These are phyloP conservation scores for Funneliformis caledonium DNA, from an alignment of 371 early-diverging fungal species.

Conservation along the genomic window DNA sequence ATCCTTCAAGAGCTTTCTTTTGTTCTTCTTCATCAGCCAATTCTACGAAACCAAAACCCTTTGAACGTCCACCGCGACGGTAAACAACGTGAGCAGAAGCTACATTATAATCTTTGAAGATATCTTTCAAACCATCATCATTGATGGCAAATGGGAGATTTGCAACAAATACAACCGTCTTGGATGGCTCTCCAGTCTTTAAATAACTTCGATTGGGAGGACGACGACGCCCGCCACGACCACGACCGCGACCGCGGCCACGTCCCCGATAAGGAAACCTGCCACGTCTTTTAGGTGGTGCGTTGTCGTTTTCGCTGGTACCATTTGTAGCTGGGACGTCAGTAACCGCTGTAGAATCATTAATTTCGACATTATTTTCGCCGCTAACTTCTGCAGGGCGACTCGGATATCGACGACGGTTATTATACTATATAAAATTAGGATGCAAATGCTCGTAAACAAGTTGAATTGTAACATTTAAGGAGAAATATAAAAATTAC, in stretches of 20 bases:
- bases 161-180: slow-evolving; percentile 88
- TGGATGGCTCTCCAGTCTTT: slow-evolving; percentile 66
- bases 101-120: slow-evolving; percentile 82
- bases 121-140: slow-evolving; percentile 70
- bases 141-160: slow-evolving; percentile 89
- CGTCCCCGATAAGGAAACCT: slow-evolving; percentile 39
- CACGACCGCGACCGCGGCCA: slow-evolving; percentile 37
- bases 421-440: neutral
- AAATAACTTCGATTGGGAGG: slow-evolving; percentile 40
- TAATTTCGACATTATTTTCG: slow-evolving; percentile 14
- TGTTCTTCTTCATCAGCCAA: slow-evolving; percentile 80
- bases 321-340: slow-evolving; percentile 32
- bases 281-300: slow-evolving; percentile 42
- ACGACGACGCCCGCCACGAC: slow-evolving; percentile 43
- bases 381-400: too few species aligned
- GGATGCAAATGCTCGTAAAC: too few species aligned
- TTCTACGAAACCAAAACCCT: slow-evolving; percentile 94
- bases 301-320: slow-evolving; percentile 12
- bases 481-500: neutral
- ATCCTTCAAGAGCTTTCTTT: slow-evolving; percentile 68
- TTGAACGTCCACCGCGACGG: slow-evolving; percentile 65
- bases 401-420: slow-evolving; percentile 24
- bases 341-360: slow-evolving; percentile 37
- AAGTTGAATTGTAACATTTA: neutral
- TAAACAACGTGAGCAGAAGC: slow-evolving; percentile 76